A percentile compares a stretch with the other conserved stretches of the same genome.
Conservation (phyloP, 2,329 filamentous ascomycete genomes). For the Penicillium janthinellum region DNA sequence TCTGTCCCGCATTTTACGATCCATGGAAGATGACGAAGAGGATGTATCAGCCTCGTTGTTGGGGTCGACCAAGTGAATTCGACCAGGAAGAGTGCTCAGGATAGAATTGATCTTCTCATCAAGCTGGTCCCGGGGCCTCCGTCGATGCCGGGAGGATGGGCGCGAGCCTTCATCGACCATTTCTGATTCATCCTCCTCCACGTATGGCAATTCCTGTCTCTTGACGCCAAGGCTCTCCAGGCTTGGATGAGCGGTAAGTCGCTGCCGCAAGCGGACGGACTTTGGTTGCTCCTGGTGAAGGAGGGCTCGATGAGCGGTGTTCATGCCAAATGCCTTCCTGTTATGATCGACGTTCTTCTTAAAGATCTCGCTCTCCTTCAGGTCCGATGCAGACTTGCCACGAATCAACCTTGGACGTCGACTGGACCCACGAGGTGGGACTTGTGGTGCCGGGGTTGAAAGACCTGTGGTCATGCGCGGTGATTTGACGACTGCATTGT, state of each 20-base stretch:
- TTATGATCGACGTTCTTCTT: constrained; percentile 24
- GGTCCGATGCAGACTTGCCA: constrained; percentile 22
- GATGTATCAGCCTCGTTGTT: constrained; percentile 39
- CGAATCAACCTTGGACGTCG: constrained; percentile 18
- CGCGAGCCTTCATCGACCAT: constrained; percentile 26
- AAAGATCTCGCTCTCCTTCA: constrained; percentile 17
- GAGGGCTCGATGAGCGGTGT: constrained; percentile 20
- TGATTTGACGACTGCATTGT: constrained; percentile 13
- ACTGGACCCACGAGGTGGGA: constrained; percentile 9
- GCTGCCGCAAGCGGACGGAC: constrained; percentile 31
- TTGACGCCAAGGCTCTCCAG: constrained; percentile 36
- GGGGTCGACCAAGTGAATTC: constrained; percentile 69
- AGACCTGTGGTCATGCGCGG: constrained; percentile 5
- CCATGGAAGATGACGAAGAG: constrained; percentile 37
- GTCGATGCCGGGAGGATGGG: constrained; percentile 44
- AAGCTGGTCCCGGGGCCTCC: constrained; percentile 65
- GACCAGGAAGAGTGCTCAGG: constrained; percentile 73
- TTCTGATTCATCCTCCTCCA: constrained; percentile 23
- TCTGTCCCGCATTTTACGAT: constrained; percentile 46
- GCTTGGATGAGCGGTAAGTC: constrained; percentile 35
- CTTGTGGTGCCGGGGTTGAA: constrained; percentile 7
- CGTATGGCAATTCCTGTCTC: constrained; percentile 27
- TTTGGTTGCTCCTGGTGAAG: constrained; percentile 27
- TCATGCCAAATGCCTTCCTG: constrained; percentile 19
- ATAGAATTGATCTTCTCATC: constrained; percentile 80